Base-by-base conservation (phyloP, 2,329 filamentous ascomycete species). In the Hypoxylon sp. region DNA sequence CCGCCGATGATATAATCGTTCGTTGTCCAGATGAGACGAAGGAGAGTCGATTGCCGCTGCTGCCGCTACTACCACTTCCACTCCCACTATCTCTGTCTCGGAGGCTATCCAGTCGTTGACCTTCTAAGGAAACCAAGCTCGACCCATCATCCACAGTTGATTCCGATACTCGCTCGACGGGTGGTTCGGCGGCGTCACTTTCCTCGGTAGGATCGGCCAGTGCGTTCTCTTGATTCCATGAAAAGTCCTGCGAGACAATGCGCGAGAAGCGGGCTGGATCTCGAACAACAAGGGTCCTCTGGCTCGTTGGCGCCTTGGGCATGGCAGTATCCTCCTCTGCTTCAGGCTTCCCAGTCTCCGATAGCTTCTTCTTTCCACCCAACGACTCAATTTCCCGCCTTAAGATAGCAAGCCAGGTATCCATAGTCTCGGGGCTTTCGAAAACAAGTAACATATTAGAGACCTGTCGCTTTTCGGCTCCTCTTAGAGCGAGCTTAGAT, bases 391-490 rank as follows among this genome's bases (percentile, higher is more conserved):
- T 94, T 74, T 92, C 89, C 60, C 85, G 85, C 42, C 92, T 87
- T 31, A 95, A 81, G 0, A 86, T 83, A 0, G 85, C 84, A 76
- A 95, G 88, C 93, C 93, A 96, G 47, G 83, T 81, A 66, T 93
- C 90, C 91, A 95, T 92, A 48, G 92, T 89, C 69, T 91, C 88
- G 1, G 91, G 89, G 67, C 82, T 88, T 57, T 93, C 88, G 69
- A 94, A 89, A 0, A 95, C 88, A 76, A 96, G 84, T 24, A 96
- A 80, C 61, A 94, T 86, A 68, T 89, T 92, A 0, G 87, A 85
- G 1, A 87, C 87, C 17, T 85, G 82, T 67, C 86, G 85, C 74
- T 86, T 87, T 60, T 90, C 87, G 8, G 81, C 77, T 42, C 82
- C 84, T 44, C 88, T 86, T 44, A 92, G 86, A 1, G 89, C 85